Evolutionary conservation across 495 filamentous ascomycete species (phyloP).

Genomic region (Cryomyces minteri): DNA sequence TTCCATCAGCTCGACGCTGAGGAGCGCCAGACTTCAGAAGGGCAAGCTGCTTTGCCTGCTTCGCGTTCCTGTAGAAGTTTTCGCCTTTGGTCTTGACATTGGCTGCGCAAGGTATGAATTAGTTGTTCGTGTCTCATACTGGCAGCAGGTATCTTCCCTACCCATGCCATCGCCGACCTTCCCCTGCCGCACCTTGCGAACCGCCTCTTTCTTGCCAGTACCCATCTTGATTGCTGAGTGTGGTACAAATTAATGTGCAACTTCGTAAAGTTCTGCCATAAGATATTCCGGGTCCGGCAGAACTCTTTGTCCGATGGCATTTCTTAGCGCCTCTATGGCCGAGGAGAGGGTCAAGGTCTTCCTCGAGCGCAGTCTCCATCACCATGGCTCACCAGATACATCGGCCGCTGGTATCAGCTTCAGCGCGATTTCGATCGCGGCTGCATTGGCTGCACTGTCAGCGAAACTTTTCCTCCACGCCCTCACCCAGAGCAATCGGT

Average conservation of each 20-base stretch:
- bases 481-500: conserved; percentile 17
- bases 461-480: conserved; percentile 27
- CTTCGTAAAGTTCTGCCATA: too few species aligned
- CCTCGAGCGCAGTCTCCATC: too few species aligned
- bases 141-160: too few species aligned
- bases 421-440: too few species aligned
- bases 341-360: too few species aligned
- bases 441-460: neutral
- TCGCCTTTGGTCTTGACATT: conserved; percentile 91
- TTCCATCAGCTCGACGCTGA: conserved; percentile 53
- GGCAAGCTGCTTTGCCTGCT: conserved; percentile 71
- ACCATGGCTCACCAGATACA: too few species aligned
- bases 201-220: conserved; percentile 83
- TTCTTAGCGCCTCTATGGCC: too few species aligned
- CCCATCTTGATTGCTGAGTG: conserved; percentile 43
- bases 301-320: too few species aligned
- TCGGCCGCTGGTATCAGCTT: too few species aligned
- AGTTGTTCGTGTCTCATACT: too few species aligned
- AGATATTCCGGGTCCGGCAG: too few species aligned
- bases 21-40: conserved; percentile 74
- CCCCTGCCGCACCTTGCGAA: conserved; percentile 62
- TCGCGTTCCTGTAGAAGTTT: conserved; percentile 83
- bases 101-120: neutral
- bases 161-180: conserved; percentile 67
- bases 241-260: too few species aligned